Evolutionary conservation across 495 filamentous ascomycete species (phyloP), one percentile per base, ranked within the genome.

Genomic region (Penicillium steckii): DNA sequence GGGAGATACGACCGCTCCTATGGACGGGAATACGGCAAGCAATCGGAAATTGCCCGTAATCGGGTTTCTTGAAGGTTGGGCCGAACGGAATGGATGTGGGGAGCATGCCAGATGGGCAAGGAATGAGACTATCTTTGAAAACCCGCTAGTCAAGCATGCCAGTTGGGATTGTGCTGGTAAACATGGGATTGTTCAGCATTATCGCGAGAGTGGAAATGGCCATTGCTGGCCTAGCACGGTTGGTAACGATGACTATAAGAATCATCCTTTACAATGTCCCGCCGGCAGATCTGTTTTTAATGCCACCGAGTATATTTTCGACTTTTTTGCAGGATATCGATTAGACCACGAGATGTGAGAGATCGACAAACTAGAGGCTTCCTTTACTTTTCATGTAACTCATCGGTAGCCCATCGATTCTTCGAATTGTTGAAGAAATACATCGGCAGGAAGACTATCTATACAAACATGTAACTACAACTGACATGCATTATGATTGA

Each of bases 211-310:
- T 46, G 64, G 70, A 24, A 75, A 64, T 53, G 65, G 65, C 35
- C 75, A 80, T 48, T 72, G 66, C 37, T 80, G 77, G 77, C 73
- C 74, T 8, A 67, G 67, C 10, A 77, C 68, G 3, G 48, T 51
- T 8, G 37, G 55, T 2, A 78, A 80, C 58, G 57, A 46, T 15
- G 75, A 78, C 46, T 62, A 49, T 27, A 8, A 23, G 2, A 30
- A 30, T 5, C 26, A 46, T 26, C 12, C 40, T 15, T 22, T 32
- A 3, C 52, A 62, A 21, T 59, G 59, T 23, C 50, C 50, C 4
- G 5, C 53, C 33, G 62, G 59, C 1, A 54, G 60, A 17, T 62
- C 55, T 46, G 53, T 46, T 1, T 65, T 60, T 30, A 65, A 65
- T 25, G 62, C 62, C 7, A 65, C 62, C 0, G 41, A 52, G 40